Evolutionary conservation across 345 rosid genomes (phyloP).

Genomic region (Eutrema heterophyllum): DNA sequence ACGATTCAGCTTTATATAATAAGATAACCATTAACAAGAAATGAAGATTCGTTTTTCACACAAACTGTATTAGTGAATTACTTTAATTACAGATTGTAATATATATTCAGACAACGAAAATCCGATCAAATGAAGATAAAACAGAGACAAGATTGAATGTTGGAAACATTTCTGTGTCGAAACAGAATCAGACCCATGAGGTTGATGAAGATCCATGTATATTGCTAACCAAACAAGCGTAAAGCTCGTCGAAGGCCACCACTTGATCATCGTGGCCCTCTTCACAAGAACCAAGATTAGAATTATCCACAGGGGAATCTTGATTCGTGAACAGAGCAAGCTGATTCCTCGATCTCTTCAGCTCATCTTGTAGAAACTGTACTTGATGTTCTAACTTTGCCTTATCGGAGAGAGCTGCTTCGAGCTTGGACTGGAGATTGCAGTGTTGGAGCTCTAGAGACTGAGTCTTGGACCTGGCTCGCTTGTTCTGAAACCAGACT

Average conservation of each 20-base stretch:
- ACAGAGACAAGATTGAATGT: not conserved
- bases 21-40: not conserved
- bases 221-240: conserved; percentile 51
- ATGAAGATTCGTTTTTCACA: not conserved
- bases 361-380: conserved; percentile 57
- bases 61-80: not conserved
- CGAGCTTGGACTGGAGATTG: conserved; percentile 51
- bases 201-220: conserved; percentile 43
- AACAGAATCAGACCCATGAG: conserved; percentile 37
- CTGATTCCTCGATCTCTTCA: conserved; percentile 46
- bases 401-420: conserved; percentile 49
- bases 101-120: not conserved
- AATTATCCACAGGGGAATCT: conserved; percentile 23
- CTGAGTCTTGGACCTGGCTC: conserved; percentile 86
- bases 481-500: conserved; percentile 93
- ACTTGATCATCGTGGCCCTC: conserved; percentile 32
- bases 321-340: conserved; percentile 30
- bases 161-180: not conserved
- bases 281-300: conserved; percentile 34
- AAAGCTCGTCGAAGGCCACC: conserved; percentile 61
- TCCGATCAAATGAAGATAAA: not conserved
- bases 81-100: not conserved
- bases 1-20: too few species aligned
- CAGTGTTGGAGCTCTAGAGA: conserved; percentile 60
- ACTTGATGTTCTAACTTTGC: conserved; percentile 61